Base-by-base conservation (phyloP, 2,329 filamentous ascomycete species). In the Pestalotiopsis fici region DNA sequence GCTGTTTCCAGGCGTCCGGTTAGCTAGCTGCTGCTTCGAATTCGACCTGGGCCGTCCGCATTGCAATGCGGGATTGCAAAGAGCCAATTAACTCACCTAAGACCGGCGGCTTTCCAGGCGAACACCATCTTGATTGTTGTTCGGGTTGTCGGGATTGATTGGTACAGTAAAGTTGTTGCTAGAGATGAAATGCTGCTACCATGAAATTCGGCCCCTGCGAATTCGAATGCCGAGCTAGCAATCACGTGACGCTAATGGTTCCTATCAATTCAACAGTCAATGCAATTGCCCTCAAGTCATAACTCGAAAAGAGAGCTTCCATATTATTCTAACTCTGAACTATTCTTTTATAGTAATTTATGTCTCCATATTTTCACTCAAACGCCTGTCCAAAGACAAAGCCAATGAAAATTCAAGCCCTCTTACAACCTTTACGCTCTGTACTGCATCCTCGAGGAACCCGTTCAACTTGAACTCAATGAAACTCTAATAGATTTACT, bases 71-170 rank as follows among this genome's bases (percentile, higher is more conserved):
- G 47, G 69, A 68, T 68, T 59, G 69, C 27, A 43, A 27, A 31
- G 15, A 21, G 23, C 31, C 65, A 74, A 70, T 71, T 69, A 62
- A 88, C 93, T 83, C 92, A 97, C 95, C 91, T 97, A 81, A 98
- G 88, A 85, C 96, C 96, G 82, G 96, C 93, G 80, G 95, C 90
- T 93, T 98, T 98, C 96, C 95, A 99, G 81, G 95, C 93, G 87
- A 95, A 95, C 85, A 92, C 88, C 96, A 98, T 99, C 86, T 89
- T 93, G 89, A 81, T 81, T 81, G 79, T 77, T 71, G 75, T 72
- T 81, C 80, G 74, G 72, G 75, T 73, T 71, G 66, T 73, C 71
- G 64, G 70, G 68, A 71, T 71, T 67, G 71, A 65, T 68, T 64
- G 66, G 67, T 73, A 72, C 75, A 74, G 74, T 75, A 69, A 71